These are phyloP conservation scores for Suhomyces wounanorum DNA, from an alignment of 1,139 yeast species.

Conservation along the genomic window DNA sequence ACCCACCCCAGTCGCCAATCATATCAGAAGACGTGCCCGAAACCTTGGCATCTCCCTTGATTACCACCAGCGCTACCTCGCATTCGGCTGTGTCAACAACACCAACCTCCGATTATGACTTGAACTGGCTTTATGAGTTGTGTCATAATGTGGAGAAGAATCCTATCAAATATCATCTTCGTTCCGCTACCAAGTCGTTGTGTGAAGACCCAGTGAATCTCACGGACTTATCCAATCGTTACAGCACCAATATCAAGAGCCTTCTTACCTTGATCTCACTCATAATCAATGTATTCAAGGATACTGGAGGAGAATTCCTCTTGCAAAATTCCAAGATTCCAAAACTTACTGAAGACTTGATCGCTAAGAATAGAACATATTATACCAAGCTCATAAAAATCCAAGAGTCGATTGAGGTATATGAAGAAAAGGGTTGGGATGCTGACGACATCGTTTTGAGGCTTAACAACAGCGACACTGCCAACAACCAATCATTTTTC, in stretches of 20 bases:
- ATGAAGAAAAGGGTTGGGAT: constrained; percentile 44
- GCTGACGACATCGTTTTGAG: constrained; percentile 43
- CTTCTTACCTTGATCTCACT: constrained; percentile 35
- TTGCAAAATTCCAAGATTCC: constrained; percentile 49
- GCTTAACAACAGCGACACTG: constrained; percentile 23
- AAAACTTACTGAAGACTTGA: constrained; percentile 31
- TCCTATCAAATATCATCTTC: constrained; percentile 52
- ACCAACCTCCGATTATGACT: constrained; percentile 23
- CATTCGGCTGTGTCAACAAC: background rate
- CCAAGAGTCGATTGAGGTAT: constrained; percentile 30
- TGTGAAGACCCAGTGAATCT: constrained; percentile 40
- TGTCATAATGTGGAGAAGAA: constrained; percentile 51
- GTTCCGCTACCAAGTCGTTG: constrained; percentile 43
- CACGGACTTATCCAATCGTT: constrained; percentile 34
- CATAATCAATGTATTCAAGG: constrained; percentile 32
- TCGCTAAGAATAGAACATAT: constrained; percentile 24
- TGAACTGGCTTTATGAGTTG: constrained; percentile 39
- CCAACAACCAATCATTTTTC: constrained; percentile 19
- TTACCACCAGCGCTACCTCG: background rate
- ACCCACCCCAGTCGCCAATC: background rate
- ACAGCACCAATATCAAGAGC: constrained; percentile 23
- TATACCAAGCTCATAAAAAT: constrained; percentile 27
- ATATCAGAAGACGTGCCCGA: background rate
- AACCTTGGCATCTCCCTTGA: constrained; percentile 6
- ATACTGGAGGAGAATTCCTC: constrained; percentile 42